Evolutionary conservation across 1,284 basidiomycete genomes (phyloP).

Genomic region (Rhodotorula sp.): DNA sequence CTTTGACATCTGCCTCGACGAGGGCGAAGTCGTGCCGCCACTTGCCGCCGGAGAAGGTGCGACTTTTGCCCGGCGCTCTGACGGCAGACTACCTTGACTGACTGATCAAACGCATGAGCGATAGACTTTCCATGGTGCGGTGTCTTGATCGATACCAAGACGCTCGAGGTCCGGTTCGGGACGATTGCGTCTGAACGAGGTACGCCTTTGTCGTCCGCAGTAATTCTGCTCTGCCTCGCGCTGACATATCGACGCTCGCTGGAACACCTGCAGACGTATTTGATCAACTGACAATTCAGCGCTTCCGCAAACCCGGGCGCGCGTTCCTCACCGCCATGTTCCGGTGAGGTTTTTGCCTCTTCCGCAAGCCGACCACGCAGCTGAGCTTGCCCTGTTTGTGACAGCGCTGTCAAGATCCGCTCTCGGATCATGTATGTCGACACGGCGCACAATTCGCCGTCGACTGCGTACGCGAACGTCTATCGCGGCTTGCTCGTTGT

Average conservation of each 20-base stretch:
- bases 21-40: conserved; percentile 35
- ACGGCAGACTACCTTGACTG: no score
- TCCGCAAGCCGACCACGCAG: no score
- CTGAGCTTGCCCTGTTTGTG: not conserved
- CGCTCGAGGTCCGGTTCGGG: conserved; percentile 64
- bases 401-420: conserved; percentile 62
- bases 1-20: conserved; percentile 62
- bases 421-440: conserved; percentile 77
- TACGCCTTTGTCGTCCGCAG: conserved; percentile 52
- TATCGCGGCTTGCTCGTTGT: conserved; percentile 82
- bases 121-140: conserved; percentile 90
- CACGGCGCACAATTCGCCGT: conserved; percentile 63
- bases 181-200: conserved; percentile 40
- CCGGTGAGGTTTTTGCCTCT: conserved; percentile 33
- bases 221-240: not conserved
- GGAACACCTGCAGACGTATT: conserved; percentile 41
- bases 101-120: not conserved
- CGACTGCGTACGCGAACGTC: conserved; percentile 72
- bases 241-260: not conserved
- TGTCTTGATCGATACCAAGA: conserved; percentile 68
- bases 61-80: not conserved
- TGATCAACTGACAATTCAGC: conserved; percentile 49
- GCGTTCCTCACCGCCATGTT: conserved; percentile 46
- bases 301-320: conserved; percentile 43
- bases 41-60: conserved; percentile 5